A percentile compares a stretch with the other conserved stretches of the same genome.
phyloP scores from a whole-genome alignment of 495 filamentous ascomycete species.

The Durotheca rogersii region DNA sequence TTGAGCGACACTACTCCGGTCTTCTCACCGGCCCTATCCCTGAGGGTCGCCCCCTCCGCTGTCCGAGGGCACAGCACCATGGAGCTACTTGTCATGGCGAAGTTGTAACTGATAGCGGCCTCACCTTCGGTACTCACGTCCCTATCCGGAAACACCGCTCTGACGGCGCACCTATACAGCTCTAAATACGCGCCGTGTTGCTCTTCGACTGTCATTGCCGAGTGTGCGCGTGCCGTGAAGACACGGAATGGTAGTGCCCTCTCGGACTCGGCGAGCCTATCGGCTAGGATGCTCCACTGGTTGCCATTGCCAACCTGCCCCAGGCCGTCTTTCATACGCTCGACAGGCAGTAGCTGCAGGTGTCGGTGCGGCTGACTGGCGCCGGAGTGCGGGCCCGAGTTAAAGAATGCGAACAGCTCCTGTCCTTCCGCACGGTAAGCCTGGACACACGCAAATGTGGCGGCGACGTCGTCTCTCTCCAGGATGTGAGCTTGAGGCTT shows the following conservation, averaged over 20 bases:
- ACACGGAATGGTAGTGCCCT: conserved; percentile 34
- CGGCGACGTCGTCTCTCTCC: conserved; percentile 63
- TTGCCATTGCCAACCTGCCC: conserved; percentile 21
- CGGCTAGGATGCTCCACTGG: conserved; percentile 57
- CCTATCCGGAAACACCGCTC: conserved; percentile 25
- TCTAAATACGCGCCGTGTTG: conserved; percentile 37
- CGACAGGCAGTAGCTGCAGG: conserved; percentile 72
- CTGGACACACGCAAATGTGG: conserved; percentile 63
- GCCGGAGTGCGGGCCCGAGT: conserved; percentile 73
- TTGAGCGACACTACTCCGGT: conserved; percentile 67
- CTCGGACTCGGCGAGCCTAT: conserved; percentile 34
- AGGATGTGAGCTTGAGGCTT: conserved; percentile 69
- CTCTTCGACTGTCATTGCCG: conserved; percentile 33
- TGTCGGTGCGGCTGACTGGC: conserved; percentile 80
- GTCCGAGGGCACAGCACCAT: conserved; percentile 71
- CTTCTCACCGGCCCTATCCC: conserved; percentile 39
- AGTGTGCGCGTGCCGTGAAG: conserved; percentile 27
- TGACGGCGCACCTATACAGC: conserved; percentile 57
- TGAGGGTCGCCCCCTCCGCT: conserved; percentile 44
- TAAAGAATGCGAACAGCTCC: conserved; percentile 77
- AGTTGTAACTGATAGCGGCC: conserved; percentile 71
- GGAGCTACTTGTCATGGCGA: conserved; percentile 66
- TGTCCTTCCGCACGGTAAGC: conserved; percentile 51
- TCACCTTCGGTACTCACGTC: conserved; percentile 40
- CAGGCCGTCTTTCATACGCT: conserved; percentile 60